Base-by-base conservation (phyloP, 768 basidiomycete genomes). In the Galerina sulciceps region DNA sequence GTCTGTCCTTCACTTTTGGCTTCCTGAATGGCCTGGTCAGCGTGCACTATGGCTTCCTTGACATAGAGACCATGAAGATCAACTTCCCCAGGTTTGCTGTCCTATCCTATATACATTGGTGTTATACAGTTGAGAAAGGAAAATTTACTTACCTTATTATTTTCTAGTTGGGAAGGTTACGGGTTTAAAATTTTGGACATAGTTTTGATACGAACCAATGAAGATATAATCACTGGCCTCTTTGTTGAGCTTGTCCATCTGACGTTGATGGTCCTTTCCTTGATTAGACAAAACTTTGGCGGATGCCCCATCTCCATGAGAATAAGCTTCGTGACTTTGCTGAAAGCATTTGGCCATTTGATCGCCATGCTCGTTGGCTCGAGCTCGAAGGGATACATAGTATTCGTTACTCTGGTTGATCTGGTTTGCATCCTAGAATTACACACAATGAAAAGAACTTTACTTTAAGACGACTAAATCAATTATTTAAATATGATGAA, bases 1-100 rank as follows among this genome's bases (percentile, higher is more conserved):
- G 76, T 63, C 57, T 89, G 82, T 2, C 90, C 91, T 34, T 81
- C 74, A 31, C 69, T 73, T 55, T 87, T 88, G 13, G 91, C 93
- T 35, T 83, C 75, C 67, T 85, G 75, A 23, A 97, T 82, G 11
- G 90, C 88, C 20, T 71, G 65, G 62, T 98, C 96, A 1, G 85
- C 87, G 52, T 81, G 82, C 42, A 82, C 77, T 47, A 96, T 85
- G 18, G 95, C 93, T 74, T 99, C 96, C 68, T 93, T 94, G 60
- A 96, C 95, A 71, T 93, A 96, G 3, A 99, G 76, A 1, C 94
- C 96, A 68, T 98, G 96, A 20, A 98, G 75, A 72, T 98, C 93
- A 44, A 97, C 76, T 71, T 94, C 91, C 1, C 89, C 91, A 0
- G 81, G 81, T 57, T 82, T 72, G 51, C 88, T 87, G 59, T 90